Evolutionary conservation across 2,329 filamentous ascomycete genomes (phyloP), one percentile per base, ranked within the genome.

Genomic region (Dactylellina cionopaga): DNA sequence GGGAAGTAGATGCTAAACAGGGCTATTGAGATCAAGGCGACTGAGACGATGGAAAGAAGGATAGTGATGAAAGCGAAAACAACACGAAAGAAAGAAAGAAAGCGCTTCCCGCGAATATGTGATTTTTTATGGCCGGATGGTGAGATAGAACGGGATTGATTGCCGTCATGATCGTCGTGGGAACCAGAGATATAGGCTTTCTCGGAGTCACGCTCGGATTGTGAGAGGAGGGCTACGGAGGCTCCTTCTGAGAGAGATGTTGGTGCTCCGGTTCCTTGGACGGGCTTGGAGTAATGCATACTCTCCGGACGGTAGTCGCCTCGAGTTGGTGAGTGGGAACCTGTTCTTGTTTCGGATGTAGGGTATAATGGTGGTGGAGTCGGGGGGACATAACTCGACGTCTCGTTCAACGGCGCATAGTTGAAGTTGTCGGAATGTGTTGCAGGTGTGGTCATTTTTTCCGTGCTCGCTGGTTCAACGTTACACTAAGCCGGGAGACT

Each of bases 391-490:
- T 55, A 46, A 27, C 35, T 31, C 27, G 56, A 9, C 19, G 47
- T 41, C 3, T 44, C n/a, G n/a, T 68, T 35, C n/a, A 56, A 7
- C 5, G 66, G 51, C 19, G 33, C 15, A 15, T 66, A 66, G 4
- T 33, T 33, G 46, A 51, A 31, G 43, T 44, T 33, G 41, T 52
- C 35, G 17, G 58, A 47, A 35, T 72, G 68, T 55, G 68, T 72
- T 72, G 68, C 10, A 13, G 24, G 46, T 60, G 68, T 66, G 29
- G 51, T 59, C 68, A 72, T 72, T 65, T 65, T 72, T 19, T 11
- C 17, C 15, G 46, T 41, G 17, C 19, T 2, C 35, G 3, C 29
- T 49, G 5, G 29, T 22, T 35, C 13, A n/a, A 39, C 29, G 64
- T 69, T 68, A 51, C 64, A 60, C 54, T 29, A 52, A 19, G 10